Conservation (phyloP, 371 early-diverging fungal species). For the Lichtheimia ornata region DNA sequence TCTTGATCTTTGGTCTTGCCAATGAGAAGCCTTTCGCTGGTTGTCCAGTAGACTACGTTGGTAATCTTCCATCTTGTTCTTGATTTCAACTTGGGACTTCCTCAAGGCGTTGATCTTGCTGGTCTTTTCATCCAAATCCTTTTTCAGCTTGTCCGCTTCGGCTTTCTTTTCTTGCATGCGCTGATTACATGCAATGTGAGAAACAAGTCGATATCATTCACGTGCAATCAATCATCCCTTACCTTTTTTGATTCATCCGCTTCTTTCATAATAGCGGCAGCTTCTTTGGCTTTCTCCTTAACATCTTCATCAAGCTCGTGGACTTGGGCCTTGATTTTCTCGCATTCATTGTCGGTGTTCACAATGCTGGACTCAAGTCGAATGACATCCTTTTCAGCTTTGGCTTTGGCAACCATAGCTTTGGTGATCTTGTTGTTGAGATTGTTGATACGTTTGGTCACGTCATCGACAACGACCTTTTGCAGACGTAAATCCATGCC, state of each 20-base stretch:
- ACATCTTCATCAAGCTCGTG: conserved; percentile 60
- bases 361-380: conserved; percentile 65
- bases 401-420: conserved; percentile 67
- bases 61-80: conserved; percentile 62
- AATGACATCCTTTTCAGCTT: conserved; percentile 74
- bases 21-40: conserved; percentile 55
- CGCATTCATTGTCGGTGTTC: conserved; percentile 70
- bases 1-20: conserved; percentile 50
- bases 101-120: conserved; percentile 70
- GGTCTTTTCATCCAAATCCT: conserved; percentile 64
- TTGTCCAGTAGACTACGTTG: conserved; percentile 50
- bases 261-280: conserved; percentile 50
- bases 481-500: conserved; percentile 86
- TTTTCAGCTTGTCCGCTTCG: conserved; percentile 66
- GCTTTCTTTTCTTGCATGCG: conserved; percentile 72
- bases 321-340: conserved; percentile 62
- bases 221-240: conserved; percentile 2
- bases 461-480: conserved; percentile 81
- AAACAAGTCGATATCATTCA: neutral
- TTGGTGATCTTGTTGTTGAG: conserved; percentile 66
- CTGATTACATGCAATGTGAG: conserved; percentile 22
- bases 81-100: conserved; percentile 64
- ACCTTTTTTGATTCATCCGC: conserved; percentile 59
- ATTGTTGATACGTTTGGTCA: conserved; percentile 75
- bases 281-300: conserved; percentile 45